Evolutionary conservation across 768 basidiomycete genomes (phyloP), one percentile per base, ranked within the genome.

Genomic region (Flagelloscypha sp.): DNA sequence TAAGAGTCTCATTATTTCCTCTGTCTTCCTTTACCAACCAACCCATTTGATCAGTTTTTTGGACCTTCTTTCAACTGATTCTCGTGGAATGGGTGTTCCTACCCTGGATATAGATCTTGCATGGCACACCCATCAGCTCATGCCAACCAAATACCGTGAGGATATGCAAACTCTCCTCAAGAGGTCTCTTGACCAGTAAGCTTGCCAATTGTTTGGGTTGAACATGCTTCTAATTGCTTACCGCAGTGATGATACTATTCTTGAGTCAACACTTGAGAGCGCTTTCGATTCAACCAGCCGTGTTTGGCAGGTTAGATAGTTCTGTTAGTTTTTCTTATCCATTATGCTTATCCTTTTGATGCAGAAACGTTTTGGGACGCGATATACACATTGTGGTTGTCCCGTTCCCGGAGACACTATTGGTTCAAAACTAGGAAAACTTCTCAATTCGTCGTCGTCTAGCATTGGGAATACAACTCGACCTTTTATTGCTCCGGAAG

Each of bases 61-160:
- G 7, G 75, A 78, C 38, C 50, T 81, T 60, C 58, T 0, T 62
- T 70, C 1, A 46, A 45, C 7, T 49, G 59, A 0, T 66, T 72
- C 49, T 59, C 66, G n/a, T n/a, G n/a, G n/a, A n/a, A n/a, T n/a
- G n/a, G n/a, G n/a, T 24, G 74, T 77, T 2, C 76, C 78, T 8
- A 81, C 79, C 1, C 52, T 84, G n/a, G 80, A 84, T 41, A 81
- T 85, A 22, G 83, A 84, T 43, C 59, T 86, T 13, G 72, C 68
- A 3, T 84, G 82, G 81, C 83, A 86, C 42, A 79, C 79, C 0
- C 80, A 84, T 38, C 81, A 83, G 43, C 62, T 84, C 5, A 59
- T 68, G 49, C 61, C 63, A 1, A 39, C 37, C 2, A 56, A 59
- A 23, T 84, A 84, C 45, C 45, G 49, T 4, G 30, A 40, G 1